Conservation (phyloP, 192 early-diverging fungal species). For the Radiomyces spectabilis region DNA sequence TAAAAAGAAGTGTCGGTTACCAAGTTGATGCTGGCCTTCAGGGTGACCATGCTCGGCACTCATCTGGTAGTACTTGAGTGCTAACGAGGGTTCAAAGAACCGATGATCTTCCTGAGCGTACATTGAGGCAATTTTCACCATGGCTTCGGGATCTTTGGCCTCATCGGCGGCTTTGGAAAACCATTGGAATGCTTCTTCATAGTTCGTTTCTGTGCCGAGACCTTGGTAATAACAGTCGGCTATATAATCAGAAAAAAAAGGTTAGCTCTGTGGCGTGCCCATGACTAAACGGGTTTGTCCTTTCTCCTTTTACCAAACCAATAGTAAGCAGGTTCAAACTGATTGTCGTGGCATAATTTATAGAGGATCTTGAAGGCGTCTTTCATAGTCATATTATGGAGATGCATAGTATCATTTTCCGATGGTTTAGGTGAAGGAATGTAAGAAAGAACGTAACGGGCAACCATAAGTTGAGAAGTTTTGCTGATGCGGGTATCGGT, state of each 20-base stretch:
- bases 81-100: neutral
- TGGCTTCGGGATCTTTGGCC: conserved; percentile 11
- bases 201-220: conserved; percentile 5
- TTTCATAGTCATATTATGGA: neutral
- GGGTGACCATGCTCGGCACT: conserved; percentile 5
- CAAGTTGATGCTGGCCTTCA: conserved; percentile 3
- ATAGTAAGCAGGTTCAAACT: conserved; percentile 15
- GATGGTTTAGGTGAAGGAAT: neutral
- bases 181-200: conserved; percentile 12
- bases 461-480: conserved; percentile 23
- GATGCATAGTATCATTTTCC: neutral
- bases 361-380: conserved; percentile 14
- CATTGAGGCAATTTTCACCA: conserved; percentile 10
- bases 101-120: neutral
- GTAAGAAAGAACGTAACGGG: conserved; percentile 15
- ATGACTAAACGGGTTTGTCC: neutral
- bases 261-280: too few species aligned
- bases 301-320: conserved; percentile 18
- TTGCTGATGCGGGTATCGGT: neutral
- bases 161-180: conserved; percentile 18
- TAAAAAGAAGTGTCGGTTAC: neutral
- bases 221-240: conserved; percentile 26
- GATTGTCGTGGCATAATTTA: conserved; percentile 11
- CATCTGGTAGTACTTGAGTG: conserved; percentile 8
- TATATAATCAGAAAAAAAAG: neutral